phyloP scores from a whole-genome alignment of 1,284 basidiomycete genomes.

The Rhodotorula sp. region DNA sequence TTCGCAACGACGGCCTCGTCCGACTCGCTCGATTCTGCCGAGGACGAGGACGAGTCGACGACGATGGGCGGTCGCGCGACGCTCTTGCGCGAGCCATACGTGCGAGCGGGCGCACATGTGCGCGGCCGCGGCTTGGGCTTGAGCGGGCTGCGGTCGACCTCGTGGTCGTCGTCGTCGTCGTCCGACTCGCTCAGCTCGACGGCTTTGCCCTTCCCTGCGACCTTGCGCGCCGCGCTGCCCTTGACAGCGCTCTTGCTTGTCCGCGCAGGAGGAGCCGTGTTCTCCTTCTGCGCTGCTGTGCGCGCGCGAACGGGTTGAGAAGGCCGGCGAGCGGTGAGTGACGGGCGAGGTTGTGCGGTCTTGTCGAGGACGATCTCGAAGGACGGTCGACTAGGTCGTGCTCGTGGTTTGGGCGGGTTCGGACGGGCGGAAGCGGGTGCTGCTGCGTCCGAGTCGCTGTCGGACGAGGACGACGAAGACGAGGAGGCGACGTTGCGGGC shows the following conservation, averaged over 20 bases:
- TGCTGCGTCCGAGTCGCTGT: not conserved
- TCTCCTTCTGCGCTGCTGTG: constrained; percentile 4
- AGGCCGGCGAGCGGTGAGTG: not conserved
- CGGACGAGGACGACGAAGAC: not conserved
- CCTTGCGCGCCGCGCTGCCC: not conserved
- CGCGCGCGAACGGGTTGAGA: not conserved
- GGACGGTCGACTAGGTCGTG: too few species aligned
- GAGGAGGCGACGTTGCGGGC: too few species aligned
- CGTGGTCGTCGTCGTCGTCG: not conserved
- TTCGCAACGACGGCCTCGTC: not conserved
- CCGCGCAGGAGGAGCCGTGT: not conserved
- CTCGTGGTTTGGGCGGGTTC: too few species aligned
- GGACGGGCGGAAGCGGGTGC: too few species aligned
- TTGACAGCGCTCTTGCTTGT: too few species aligned
- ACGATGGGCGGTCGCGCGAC: too few species aligned
- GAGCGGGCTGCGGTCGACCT: not conserved
- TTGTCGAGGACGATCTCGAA: not conserved
- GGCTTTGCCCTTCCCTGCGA: not conserved
- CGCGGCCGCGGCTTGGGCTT: not conserved
- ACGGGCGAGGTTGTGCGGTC: not conserved
- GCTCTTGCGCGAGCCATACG: too few species aligned
- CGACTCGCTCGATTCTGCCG: not conserved
- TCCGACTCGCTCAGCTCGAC: not conserved
- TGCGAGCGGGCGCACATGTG: too few species aligned
- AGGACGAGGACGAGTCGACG: too few species aligned